Evolutionary conservation across 768 basidiomycete genomes (phyloP), one percentile per base, ranked within the genome.

Genomic region (Sarcomyxa edulis): DNA sequence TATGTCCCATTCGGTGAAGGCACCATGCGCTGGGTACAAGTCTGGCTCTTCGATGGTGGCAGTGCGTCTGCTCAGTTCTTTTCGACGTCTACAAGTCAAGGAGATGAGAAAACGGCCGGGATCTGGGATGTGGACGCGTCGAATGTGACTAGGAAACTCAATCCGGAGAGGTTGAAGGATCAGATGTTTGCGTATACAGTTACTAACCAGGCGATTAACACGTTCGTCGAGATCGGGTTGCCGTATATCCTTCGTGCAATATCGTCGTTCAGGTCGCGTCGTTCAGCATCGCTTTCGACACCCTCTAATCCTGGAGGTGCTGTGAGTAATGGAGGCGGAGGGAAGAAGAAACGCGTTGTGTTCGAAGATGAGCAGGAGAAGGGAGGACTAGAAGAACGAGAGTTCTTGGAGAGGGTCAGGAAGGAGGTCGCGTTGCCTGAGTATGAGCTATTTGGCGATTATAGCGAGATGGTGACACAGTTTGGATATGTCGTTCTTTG

Each of bases 171-270:
- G 40, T 65, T 98, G 39, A 75, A 84, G 57, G 83, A 86, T 28
- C 91, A 98, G 66, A 85, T 97, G 77, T 94, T 96, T 52, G 93
- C 94, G 11, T 90, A 81, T 53, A 81, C 80, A 15, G 91, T 94
- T 0, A 95, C 91, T 15, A 89, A 87, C 54, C 94, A 97, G 62
- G 76, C 78, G 21, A 58, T 90, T 50, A 80, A 85, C 50, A 80
- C 81, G 0, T 78, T 90, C 54, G 61, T 71, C 36, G 94, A 96
- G 52, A 68, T 94, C 39, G 85, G 81, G 2, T 60, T 96, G 15
- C 95, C 95, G 3, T 92, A 73, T 49, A 55, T 94, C 18, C 58
- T 81, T 42, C 76, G 89, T 21, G 25, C 29, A 7, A 12, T 41
- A 12, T 9, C 25, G 5, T 36, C 38, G 3, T 39, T 31, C 12